Evolutionary conservation across 2,329 filamentous ascomycete species (phyloP).

Genomic region (Epicoccum sorghinum): DNA sequence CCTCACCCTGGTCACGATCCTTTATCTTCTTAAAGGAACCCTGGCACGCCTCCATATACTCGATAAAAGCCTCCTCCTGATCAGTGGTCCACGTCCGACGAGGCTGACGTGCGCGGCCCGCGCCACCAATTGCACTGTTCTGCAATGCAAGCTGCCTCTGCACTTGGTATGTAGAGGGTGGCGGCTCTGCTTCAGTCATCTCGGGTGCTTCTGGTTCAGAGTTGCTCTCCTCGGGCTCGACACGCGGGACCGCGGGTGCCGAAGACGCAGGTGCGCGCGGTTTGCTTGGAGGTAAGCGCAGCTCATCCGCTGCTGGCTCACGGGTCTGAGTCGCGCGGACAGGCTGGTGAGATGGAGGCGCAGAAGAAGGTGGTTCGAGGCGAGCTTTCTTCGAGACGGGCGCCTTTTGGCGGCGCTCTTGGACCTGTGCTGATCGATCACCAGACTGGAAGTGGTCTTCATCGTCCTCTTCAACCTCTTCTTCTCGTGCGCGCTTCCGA

Average conservation of each 20-base stretch:
- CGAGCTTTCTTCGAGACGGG: slow-evolving; percentile 38
- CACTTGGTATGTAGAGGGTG: slow-evolving; percentile 22
- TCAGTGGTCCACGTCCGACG: slow-evolving; percentile 32
- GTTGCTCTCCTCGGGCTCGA: slow-evolving; percentile 25
- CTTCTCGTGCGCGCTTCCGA: slow-evolving; percentile 28
- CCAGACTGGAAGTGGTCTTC: slow-evolving; percentile 53
- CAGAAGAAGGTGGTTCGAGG: slow-evolving; percentile 29
- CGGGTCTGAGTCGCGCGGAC: neutral
- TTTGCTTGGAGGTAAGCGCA: neutral
- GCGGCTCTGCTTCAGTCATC: slow-evolving; percentile 34
- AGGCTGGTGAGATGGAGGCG: slow-evolving; percentile 41
- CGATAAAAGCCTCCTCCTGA: slow-evolving; percentile 53
- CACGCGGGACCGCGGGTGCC: neutral
- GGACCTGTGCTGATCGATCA: slow-evolving; percentile 41
- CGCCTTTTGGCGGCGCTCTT: slow-evolving; percentile 46
- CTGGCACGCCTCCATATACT: slow-evolving; percentile 56
- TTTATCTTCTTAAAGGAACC: slow-evolving; percentile 56
- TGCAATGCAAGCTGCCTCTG: slow-evolving; percentile 28
- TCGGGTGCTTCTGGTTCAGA: slow-evolving; percentile 35
- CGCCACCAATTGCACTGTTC: slow-evolving; percentile 12
- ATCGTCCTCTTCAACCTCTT: slow-evolving; percentile 36
- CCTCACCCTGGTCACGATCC: slow-evolving; percentile 20
- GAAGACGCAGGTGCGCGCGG: neutral
- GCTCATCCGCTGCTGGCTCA: neutral
- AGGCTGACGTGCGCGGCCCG: slow-evolving; percentile 22